Evolutionary conservation across 1,139 yeast species (phyloP).

Genomic region (Saccharomycopsis hybrid): DNA sequence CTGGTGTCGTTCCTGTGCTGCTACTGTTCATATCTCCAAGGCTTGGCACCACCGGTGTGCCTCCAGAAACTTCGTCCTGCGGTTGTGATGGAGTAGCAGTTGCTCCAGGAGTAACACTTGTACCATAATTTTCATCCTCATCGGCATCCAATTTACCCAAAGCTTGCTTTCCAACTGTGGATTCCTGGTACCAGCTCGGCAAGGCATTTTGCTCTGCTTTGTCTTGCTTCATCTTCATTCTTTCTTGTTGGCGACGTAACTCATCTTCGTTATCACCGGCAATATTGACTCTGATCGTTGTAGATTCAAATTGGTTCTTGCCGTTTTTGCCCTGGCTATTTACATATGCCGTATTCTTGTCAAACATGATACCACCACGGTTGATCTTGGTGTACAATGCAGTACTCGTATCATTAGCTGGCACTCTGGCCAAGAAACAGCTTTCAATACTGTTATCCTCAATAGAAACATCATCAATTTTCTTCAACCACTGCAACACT

Average conservation of each 20-base stretch:
- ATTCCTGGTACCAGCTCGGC: slow-evolving; percentile 92
- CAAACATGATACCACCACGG: slow-evolving; percentile 23
- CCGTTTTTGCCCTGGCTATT: slow-evolving; percentile 28
- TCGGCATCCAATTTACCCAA: slow-evolving; percentile 49
- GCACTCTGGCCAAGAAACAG: slow-evolving; percentile 71
- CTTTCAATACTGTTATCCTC: slow-evolving; percentile 87
- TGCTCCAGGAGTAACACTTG: neutral
- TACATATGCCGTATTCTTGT: slow-evolving; percentile 34
- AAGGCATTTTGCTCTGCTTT: slow-evolving; percentile 88
- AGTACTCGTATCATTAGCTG: slow-evolving; percentile 67
- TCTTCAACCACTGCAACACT: slow-evolving; percentile 72
- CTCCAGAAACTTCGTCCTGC: too few relatives aligned
- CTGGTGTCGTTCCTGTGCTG: too few relatives aligned
- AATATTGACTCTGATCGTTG: slow-evolving; percentile 84
- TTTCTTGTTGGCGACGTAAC: slow-evolving; percentile 60
- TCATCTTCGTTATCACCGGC: slow-evolving; percentile 85
- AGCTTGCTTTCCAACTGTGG: slow-evolving; percentile 69
- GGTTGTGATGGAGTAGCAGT: neutral
- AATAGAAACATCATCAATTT: slow-evolving; percentile 76
- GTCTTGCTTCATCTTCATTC: slow-evolving; percentile 25
- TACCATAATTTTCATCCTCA: slow-evolving; percentile 26
- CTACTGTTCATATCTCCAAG: too few relatives aligned
- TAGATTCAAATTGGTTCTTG: slow-evolving; percentile 27
- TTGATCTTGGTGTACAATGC: slow-evolving; percentile 49
- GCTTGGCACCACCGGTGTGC: too few relatives aligned